These are phyloP conservation scores for Scutellaria barbata DNA, from an alignment of 257 asterid species.

Conservation along the genomic window DNA sequence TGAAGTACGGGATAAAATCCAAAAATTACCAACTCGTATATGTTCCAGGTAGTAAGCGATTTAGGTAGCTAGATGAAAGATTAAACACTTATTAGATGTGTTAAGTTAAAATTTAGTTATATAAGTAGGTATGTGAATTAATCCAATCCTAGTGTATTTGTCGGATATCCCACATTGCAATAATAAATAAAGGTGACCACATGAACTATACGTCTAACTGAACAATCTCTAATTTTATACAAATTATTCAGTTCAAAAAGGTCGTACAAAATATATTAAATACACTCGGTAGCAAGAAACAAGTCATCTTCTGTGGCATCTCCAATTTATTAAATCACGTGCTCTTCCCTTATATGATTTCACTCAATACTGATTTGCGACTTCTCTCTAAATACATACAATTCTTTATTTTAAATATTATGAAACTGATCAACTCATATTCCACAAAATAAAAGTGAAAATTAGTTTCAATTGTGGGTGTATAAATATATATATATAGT, in stretches of 20 bases:
- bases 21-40: too few relatives aligned
- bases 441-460: too few relatives aligned
- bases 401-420: too few relatives aligned
- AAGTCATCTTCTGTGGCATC: constrained; percentile 32
- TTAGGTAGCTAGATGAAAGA: too few relatives aligned
- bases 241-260: neutral
- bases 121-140: too few relatives aligned
- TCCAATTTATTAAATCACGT: constrained; percentile 38
- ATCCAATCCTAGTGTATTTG: constrained; percentile 1
- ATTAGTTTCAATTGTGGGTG: too few relatives aligned
- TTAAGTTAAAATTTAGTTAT: too few relatives aligned
- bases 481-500: too few relatives aligned
- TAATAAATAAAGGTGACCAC: constrained; percentile 20
- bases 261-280: neutral
- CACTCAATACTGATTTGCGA: constrained; percentile 38
- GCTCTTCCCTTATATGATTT: constrained; percentile 22
- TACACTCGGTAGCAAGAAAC: constrained; percentile 38
- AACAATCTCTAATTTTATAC: neutral
- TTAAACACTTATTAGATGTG: too few relatives aligned
- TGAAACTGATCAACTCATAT: too few relatives aligned
- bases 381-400: neutral
- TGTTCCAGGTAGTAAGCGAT: too few relatives aligned
- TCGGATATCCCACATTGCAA: constrained; percentile 20
- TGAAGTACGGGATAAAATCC: too few relatives aligned
- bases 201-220: constrained; percentile 14